A percentile compares a stretch with the other conserved stretches of the same genome.
Evolutionary conservation across 2,329 filamentous ascomycete genomes (phyloP).

Genomic region (Phialemoniopsis sp.): DNA sequence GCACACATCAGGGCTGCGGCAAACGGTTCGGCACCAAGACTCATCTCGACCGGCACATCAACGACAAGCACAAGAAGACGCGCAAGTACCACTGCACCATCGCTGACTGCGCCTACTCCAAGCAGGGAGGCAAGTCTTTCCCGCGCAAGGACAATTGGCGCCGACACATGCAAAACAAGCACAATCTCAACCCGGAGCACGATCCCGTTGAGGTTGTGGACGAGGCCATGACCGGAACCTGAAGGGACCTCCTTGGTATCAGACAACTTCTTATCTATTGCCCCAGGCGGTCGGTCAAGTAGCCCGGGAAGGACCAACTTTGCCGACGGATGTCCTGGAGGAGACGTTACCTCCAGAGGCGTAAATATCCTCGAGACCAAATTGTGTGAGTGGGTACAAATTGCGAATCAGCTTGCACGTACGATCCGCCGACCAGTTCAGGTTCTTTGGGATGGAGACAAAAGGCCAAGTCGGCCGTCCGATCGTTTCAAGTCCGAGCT

Average conservation of each 20-base stretch:
- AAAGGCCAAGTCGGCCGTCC: too few species aligned
- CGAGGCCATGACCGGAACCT: conserved; percentile 23
- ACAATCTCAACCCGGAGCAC: conserved; percentile 30
- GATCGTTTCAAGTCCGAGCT: too few species aligned
- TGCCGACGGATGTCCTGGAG: too few species aligned
- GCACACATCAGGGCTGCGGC: conserved; percentile 38
- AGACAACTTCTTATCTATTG: neutral
- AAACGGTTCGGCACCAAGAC: conserved; percentile 59
- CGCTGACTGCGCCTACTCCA: conserved; percentile 51
- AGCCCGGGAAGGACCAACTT: too few species aligned
- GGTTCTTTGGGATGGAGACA: too few species aligned
- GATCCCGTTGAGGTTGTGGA: conserved; percentile 38
- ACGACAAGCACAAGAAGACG: conserved; percentile 57
- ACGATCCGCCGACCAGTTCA: too few species aligned
- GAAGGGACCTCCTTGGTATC: conserved; percentile 3
- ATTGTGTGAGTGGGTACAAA: too few species aligned
- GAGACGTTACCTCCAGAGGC: too few species aligned
- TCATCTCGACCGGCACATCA: conserved; percentile 57
- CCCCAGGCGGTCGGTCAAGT: too few species aligned
- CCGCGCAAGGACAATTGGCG: conserved; percentile 61
- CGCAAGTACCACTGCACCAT: conserved; percentile 56
- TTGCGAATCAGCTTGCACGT: too few species aligned
- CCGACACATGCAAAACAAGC: conserved; percentile 58
- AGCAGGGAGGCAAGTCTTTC: conserved; percentile 52
- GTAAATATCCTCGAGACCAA: neutral